A percentile compares a stretch with the other conserved stretches of the same genome.
These are phyloP conservation scores for Eudorina sp. DNA, from an alignment of 139 green algal genomes.

Conservation along the genomic window DNA sequence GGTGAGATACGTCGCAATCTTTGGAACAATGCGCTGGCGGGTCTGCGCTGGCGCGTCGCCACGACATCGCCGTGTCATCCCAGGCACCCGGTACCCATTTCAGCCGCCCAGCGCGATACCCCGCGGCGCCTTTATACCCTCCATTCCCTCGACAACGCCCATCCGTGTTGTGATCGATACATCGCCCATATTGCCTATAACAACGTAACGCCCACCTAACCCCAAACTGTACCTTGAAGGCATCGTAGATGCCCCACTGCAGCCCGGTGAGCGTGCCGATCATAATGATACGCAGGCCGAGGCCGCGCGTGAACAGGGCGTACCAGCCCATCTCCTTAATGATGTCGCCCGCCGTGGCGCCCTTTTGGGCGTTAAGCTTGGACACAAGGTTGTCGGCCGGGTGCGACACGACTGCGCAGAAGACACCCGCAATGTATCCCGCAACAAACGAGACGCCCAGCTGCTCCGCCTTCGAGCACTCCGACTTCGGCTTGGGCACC, in stretches of 20 bases:
- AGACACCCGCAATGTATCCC: conserved; percentile 91
- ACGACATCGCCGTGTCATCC: too few species aligned
- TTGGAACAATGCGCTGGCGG: too few species aligned
- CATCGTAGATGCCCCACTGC: conserved; percentile 90
- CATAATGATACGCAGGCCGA: conserved; percentile 94
- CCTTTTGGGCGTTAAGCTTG: conserved; percentile 93
- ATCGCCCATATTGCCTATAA: too few species aligned
- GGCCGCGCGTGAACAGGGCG: conserved; percentile 84
- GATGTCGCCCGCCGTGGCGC: conserved; percentile 71
- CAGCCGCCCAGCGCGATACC: too few species aligned
- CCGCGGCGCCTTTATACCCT: too few species aligned
- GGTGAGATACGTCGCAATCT: too few species aligned
- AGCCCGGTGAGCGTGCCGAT: conserved; percentile 92
- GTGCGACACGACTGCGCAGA: conserved; percentile 92
- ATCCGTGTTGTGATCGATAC: too few species aligned
- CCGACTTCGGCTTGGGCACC: conserved; percentile 90
- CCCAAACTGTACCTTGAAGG: conserved; percentile 77
- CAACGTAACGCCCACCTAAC: neutral
- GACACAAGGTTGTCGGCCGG: conserved; percentile 96
- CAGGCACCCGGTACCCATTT: too few species aligned
- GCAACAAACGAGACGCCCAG: conserved; percentile 90
- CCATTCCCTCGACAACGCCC: too few species aligned
- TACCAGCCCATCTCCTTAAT: conserved; percentile 90
- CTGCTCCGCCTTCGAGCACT: conserved; percentile 95
- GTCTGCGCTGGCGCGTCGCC: too few species aligned